Base-by-base conservation (phyloP, 306 rosid species). In the Vigna angularis region DNA sequence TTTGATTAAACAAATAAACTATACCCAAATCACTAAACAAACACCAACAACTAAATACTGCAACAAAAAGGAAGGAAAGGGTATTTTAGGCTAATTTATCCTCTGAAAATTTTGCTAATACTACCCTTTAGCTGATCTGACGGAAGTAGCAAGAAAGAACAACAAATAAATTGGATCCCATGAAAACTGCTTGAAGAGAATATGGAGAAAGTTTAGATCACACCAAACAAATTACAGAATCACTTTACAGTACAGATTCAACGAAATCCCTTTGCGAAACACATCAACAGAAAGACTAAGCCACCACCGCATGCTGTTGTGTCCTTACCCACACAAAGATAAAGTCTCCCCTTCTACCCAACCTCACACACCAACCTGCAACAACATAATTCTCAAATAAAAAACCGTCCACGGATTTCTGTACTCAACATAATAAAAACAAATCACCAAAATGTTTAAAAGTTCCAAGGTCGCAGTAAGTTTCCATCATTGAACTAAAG, bases 221-320 rank as follows among this genome's bases (percentile, higher is more conserved):
- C 34, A 34, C 42, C n/a, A 47, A 3, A 17, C 75, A 81, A 67
- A 49, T 86, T 93, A 93, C 92, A 91, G 98, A 88, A 93, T 93
- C 26, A 93, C 98, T 89, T 85, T 93, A 82, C 98, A 93, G 74
- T 91, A 93, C 17, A 93, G 83, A 81, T 93, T 91, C 88, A 91
- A 75, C 14, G 98, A 90, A 81, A 90, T 89, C 76, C 86, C 97
- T 87, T 84, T 90, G 85, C 96, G 97, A 8, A 83, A 84, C 24
- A 91, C 89, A 77, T 93, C 98, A 85, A 93, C 90, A 72, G 93
- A 91, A 1, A 88, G 89, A 83, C 79, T 79, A 67, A 85, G 67
- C 90, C 85, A 87, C 98, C 96, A 88, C 97, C 90, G 92, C 98
- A 93, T 93, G 87, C 93, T 93, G 92, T 77, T 90, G 73, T 47